Evolutionary conservation across 139 green algal species (phyloP).

Genomic region (Chlamydomonas sp.): DNA sequence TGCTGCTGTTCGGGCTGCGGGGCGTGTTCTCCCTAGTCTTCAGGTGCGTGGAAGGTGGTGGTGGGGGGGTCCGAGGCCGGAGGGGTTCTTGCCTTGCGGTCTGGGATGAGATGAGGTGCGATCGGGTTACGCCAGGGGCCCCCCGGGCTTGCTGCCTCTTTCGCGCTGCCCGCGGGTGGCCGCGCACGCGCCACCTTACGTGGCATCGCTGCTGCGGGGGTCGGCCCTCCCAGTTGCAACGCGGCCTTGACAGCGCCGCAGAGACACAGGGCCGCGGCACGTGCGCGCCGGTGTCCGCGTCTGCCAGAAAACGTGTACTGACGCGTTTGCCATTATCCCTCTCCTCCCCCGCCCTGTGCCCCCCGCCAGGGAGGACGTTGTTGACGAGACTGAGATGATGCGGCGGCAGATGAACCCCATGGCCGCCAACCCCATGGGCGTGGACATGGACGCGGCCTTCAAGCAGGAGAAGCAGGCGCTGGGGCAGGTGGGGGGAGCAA

Average conservation of each 20-base stretch:
- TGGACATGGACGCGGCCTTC: conserved; percentile 80
- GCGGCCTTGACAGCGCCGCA: too few species aligned
- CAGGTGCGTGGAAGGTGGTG: conserved; percentile 31
- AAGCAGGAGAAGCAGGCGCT: conserved; percentile 74
- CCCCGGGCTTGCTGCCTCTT: too few species aligned
- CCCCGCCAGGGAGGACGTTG: conserved; percentile 68
- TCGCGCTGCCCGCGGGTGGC: too few species aligned
- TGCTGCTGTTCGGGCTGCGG: conserved; percentile 88
- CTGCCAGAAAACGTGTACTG: too few species aligned
- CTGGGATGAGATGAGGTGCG: too few species aligned
- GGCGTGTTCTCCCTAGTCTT: conserved; percentile 89
- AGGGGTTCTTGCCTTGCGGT: too few species aligned
- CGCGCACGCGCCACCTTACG: too few species aligned
- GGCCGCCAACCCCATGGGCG: conserved; percentile 52
- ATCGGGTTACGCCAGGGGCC: too few species aligned
- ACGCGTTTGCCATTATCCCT: not conserved
- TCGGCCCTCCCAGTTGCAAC: too few species aligned
- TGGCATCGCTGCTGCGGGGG: too few species aligned
- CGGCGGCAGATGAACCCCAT: conserved; percentile 80
- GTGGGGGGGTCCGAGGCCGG: not conserved
- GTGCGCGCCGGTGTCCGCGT: too few species aligned
- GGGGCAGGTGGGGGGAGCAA: conserved; percentile 18
- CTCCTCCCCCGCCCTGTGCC: not conserved
- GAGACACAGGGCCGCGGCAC: too few species aligned
- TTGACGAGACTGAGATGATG: conserved; percentile 90